phyloP scores from a whole-genome alignment of 2,329 filamentous ascomycete genomes.

The Lachnellula suecica region DNA sequence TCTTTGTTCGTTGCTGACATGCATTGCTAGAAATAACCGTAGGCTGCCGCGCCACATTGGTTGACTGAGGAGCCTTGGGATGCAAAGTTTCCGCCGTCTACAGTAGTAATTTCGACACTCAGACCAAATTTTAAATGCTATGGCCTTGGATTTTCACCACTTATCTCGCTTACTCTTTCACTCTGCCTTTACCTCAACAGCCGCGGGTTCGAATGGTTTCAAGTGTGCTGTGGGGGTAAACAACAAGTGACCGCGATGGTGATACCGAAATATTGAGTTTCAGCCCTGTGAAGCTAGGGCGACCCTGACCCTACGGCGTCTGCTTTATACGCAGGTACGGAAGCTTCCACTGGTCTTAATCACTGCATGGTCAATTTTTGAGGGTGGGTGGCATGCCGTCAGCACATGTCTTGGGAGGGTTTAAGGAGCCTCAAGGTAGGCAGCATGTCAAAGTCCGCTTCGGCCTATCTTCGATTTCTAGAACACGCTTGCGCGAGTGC shows the following conservation, averaged over 20 bases:
- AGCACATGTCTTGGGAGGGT: neutral
- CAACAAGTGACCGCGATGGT: neutral
- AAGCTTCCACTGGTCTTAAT: neutral
- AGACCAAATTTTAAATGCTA: too few relatives aligned
- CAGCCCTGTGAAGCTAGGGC: neutral
- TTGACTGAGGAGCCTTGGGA: neutral
- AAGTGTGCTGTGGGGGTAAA: neutral
- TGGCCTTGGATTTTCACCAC: too few relatives aligned
- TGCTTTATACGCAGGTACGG: neutral
- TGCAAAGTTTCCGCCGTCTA: too few relatives aligned
- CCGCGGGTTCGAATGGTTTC: neutral
- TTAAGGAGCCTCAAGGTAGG: slow-evolving; percentile 21
- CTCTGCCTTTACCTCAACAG: too few relatives aligned
- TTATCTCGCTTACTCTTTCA: too few relatives aligned
- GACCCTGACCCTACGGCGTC: neutral
- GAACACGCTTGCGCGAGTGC: slow-evolving; percentile 3
- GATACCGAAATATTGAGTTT: neutral
- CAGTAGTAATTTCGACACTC: too few relatives aligned
- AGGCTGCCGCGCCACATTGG: slow-evolving; percentile 13
- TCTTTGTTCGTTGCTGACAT: slow-evolving; percentile 12
- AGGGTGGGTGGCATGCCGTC: neutral
- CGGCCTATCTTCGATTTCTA: slow-evolving; percentile 11
- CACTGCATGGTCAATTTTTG: neutral
- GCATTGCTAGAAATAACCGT: slow-evolving; percentile 8
- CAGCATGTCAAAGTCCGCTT: slow-evolving; percentile 4